Base-by-base conservation (phyloP, 306 rosid species). In the Acacia acuminata region DNA sequence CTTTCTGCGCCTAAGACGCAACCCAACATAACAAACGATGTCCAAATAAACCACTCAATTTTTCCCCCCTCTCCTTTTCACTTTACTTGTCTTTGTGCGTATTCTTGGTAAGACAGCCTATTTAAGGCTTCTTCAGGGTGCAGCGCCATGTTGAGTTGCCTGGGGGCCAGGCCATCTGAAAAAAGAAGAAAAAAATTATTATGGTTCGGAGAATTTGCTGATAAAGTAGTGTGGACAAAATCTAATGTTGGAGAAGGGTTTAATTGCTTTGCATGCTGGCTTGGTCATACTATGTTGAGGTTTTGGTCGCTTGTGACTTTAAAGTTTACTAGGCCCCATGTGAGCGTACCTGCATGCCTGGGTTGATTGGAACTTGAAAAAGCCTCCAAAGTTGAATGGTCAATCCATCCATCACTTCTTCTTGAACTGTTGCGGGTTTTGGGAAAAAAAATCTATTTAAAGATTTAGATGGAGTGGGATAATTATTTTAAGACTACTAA, bases 81-180 rank as follows among this genome's bases (percentile, higher is more conserved):
- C 75, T 42, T 80, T 20, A 45, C 2, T 44, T 60, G 27, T 10
- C 27, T 69, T 24, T 24, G 38, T 67, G 20, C 25, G 15, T 72
- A 48, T 68, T 79, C 69, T 25, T 53, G 15, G 58, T 7, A 30
- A 64, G 30, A 30, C 70, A 64, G 38, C 70, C 70, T 14, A 7
- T 6, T 14, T 14, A 32, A 30, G 42, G 69, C 9, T 64, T 24
- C 27, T 10, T 34, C 70, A 27, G 70, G 42, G 70, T 64, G 70
- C 70, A 30, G 40, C 66, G 78, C 88, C 87, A 81, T 81, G 88
- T 84, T 85, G 84, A 56, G 45, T 82, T 91, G 94, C 87, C 90
- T 79, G 43, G 77, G n/a, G 60, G 22, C 60, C 60, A 79, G 66
- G 82, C 83, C 87, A 84, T 19, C 24, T 7, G n/a, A 16, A 50